Percentiles rank a stretch among this genome's conserved stretches.
Conservation (phyloP, 345 rosid species). For the Pugionium cornutum region DNA sequence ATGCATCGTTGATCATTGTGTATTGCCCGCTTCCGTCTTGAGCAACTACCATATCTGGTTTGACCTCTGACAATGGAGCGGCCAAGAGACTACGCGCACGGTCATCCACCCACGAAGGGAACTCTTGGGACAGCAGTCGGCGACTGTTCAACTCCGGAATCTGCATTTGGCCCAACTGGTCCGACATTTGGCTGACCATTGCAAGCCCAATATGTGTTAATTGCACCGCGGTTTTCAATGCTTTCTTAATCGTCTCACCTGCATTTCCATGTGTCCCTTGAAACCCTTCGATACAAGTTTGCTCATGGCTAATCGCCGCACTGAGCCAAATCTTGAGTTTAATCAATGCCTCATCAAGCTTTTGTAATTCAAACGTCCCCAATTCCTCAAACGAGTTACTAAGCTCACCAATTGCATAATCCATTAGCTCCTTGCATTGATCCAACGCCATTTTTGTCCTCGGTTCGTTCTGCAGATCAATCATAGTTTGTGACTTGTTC, state of each 20-base stretch:
- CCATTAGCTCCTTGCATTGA: constrained; percentile 70
- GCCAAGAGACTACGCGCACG: constrained; percentile 43
- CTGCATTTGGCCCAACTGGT: constrained; percentile 35
- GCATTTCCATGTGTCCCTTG: constrained; percentile 47
- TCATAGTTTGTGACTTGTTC: constrained; percentile 46
- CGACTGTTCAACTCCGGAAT: constrained; percentile 24
- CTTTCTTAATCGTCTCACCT: constrained; percentile 59
- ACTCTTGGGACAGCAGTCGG: constrained; percentile 32
- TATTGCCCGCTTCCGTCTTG: constrained; percentile 84
- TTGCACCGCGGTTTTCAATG: constrained; percentile 51
- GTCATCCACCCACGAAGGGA: constrained; percentile 47
- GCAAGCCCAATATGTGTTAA: constrained; percentile 72
- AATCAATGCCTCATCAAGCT: constrained; percentile 43
- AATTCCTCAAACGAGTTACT: constrained; percentile 46
- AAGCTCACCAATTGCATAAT: constrained; percentile 55
- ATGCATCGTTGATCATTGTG: constrained; percentile 56
- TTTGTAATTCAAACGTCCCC: constrained; percentile 43
- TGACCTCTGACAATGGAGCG: constrained; percentile 3
- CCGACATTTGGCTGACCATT: constrained; percentile 54
- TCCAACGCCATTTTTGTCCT: constrained; percentile 56
- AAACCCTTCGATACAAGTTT: constrained; percentile 83
- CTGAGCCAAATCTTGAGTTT: constrained; percentile 78
- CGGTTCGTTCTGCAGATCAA: constrained; percentile 56
- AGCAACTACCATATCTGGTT: constrained; percentile 64
- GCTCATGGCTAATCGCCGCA: constrained; percentile 72